Base-by-base conservation (phyloP, 768 basidiomycete species). In the Russula foetens region DNA sequence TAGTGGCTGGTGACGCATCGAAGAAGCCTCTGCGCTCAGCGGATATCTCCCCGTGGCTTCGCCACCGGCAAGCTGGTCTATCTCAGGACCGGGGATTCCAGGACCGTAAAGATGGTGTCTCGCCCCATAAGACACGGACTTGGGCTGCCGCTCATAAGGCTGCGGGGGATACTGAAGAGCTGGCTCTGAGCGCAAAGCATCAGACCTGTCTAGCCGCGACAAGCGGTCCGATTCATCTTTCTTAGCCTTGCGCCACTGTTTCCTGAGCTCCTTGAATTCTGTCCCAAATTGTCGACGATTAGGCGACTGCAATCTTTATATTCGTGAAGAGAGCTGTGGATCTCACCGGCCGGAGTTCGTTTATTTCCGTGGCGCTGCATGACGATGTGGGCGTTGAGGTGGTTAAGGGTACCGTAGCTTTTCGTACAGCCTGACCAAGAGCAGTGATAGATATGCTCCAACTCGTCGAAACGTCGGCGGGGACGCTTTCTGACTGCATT, bases 211-310 rank as follows among this genome's bases (percentile, higher is more conserved):
- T 15, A 43, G 29, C 12, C 62, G 50, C 15, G 53, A 23, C 24
- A 58, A 2, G 29, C 64, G 64, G 1, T 66, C 64, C 8, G 58
- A 21, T 53, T 63, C 73, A 69, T 92, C 91, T 73, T 95, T 93
- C 77, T 95, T 97, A 66, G 85, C 82, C 76, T 92, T 92, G 44
- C 94, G 85, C 94, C 96, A 97, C 67, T 89, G 88, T 73, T 95
- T 98, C 58, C 96, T 86, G 68, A 98, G 84, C 70, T 98, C 96
- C 70, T 96, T 98, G 80, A 98, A 99, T 77, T 98, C 96, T 98
- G 75, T 48, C 65, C 59, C 49, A 59, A 63, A 59, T 41, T n/a
- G 57, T 17, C 60, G n/a, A 46, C 61, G 63, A 38, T 54, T 64
- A 35, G 66, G 67, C 60, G 9, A 52, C 2, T 54, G 58, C 39